phyloP scores from a whole-genome alignment of 2,329 filamentous ascomycete species.

The Ramichloridium luteum region DNA sequence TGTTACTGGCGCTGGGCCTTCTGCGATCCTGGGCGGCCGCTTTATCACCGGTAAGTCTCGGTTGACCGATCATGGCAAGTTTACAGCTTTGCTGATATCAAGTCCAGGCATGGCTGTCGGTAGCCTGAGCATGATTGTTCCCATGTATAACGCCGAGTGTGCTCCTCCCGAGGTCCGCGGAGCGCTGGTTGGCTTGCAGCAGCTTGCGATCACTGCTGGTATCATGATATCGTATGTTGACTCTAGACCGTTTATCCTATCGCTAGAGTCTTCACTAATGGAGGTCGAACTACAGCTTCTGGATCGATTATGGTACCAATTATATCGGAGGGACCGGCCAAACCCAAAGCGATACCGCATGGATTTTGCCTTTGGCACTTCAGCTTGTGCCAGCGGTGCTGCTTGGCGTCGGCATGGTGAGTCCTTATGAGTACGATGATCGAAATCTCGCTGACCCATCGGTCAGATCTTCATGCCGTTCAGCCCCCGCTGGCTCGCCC shows the following conservation, averaged over 20 bases:
- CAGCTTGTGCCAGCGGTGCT: constrained; percentile 57
- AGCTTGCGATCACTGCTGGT: constrained; percentile 47
- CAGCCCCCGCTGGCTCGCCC: constrained; percentile 62
- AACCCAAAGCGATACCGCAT: constrained; percentile 54
- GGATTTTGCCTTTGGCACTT: constrained; percentile 60
- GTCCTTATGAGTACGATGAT: background rate
- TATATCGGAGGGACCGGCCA: constrained; percentile 43
- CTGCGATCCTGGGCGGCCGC: constrained; percentile 55
- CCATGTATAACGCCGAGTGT: constrained; percentile 38
- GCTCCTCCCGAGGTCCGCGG: constrained; percentile 53
- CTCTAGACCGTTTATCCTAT: constrained; percentile 31
- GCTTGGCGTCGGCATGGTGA: constrained; percentile 55
- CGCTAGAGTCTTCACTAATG: constrained; percentile 2
- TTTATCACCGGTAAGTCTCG: constrained; percentile 46
- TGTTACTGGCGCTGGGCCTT: constrained; percentile 39
- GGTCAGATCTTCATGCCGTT: constrained; percentile 55
- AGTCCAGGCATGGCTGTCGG: constrained; percentile 48
- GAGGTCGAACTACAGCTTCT: too few relatives aligned
- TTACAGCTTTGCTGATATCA: constrained; percentile 3
- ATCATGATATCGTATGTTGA: constrained; percentile 47
- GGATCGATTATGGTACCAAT: constrained; percentile 25
- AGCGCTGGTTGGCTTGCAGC: constrained; percentile 52
- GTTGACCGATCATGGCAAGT: background rate
- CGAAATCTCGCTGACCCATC: too few relatives aligned
- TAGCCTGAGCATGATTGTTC: constrained; percentile 50